Evolutionary conservation across 345 rosid genomes (phyloP), one percentile per base, ranked within the genome.

Genomic region (Laguncularia racemosa): DNA sequence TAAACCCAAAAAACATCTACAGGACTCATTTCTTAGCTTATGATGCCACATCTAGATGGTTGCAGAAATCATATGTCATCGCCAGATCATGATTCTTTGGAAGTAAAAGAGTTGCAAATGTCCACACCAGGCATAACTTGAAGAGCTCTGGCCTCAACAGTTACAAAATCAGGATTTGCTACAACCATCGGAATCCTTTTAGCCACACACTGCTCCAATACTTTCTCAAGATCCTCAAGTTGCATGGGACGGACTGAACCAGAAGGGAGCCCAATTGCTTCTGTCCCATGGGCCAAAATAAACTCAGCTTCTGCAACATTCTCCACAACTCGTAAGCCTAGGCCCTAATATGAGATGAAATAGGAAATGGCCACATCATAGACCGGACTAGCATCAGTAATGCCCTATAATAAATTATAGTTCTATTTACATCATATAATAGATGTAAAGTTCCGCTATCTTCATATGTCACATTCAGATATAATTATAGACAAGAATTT

Each of bases 101-200:
- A 60, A 48, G 59, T n/a, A 38, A 53, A 15, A 56, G 16, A 62
- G 47, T 21, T 60, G 40, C 52, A 72, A 13, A 61, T 50, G 63
- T 50, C 49, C 52, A 73, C 73, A 84, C 97, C 99, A 10, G 99
- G 97, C 97, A 89, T 93, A 72, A 87, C 77, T 3, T 73, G 84
- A 59, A 87, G 75, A 48, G 74, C 79, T 69, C 85, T 89, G 58
- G 96, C 95, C 73, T 93, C 99, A 21, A 93, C 96, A 47, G 97
- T 89, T 52, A 89, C 97, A 56, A 71, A 89, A 66, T 89, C 97
- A 56, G 95, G 99, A 76, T 93, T 93, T 19, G 95, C 97, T 46
- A 93, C 99, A 13, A 89, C 81, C 96, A 93, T 83, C 9, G 97
- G 99, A 62, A 93, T 80, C 67, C 65, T 71, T 77, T 73, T 72